These are phyloP conservation scores for Ramularia endophylla DNA, from an alignment of 2,329 filamentous ascomycete species.

Conservation along the genomic window DNA sequence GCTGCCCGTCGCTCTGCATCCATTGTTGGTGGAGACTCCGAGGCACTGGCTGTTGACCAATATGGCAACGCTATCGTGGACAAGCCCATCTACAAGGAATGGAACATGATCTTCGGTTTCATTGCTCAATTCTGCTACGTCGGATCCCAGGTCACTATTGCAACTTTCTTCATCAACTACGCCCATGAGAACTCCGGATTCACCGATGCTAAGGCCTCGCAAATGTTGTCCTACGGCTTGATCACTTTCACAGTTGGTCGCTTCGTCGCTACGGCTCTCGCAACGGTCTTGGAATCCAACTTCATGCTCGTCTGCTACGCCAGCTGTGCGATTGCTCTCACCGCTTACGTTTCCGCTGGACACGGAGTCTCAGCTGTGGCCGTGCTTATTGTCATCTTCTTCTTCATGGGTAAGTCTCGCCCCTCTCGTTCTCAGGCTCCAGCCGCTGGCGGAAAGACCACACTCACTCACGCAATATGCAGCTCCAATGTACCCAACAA, in stretches of 20 bases:
- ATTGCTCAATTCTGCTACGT: slow-evolving; percentile 31
- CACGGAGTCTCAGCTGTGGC: slow-evolving; percentile 28
- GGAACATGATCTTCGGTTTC: slow-evolving; percentile 37
- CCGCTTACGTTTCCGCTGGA: slow-evolving; percentile 30
- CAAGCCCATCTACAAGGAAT: slow-evolving; percentile 35
- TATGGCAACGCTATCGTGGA: slow-evolving; percentile 28
- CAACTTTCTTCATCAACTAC: slow-evolving; percentile 37
- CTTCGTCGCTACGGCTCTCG: slow-evolving; percentile 34
- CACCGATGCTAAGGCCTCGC: slow-evolving; percentile 27
- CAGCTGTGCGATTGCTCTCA: slow-evolving; percentile 30
- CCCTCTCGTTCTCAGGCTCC: too few relatives aligned
- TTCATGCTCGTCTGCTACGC: slow-evolving; percentile 33
- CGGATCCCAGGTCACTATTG: slow-evolving; percentile 33
- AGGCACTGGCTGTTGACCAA: slow-evolving; percentile 26
- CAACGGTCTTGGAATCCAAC: slow-evolving; percentile 32
- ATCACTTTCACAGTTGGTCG: slow-evolving; percentile 36
- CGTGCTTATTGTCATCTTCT: slow-evolving; percentile 34
- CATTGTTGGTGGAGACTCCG: slow-evolving; percentile 23
- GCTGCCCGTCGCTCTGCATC: slow-evolving; percentile 22
- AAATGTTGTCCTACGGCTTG: slow-evolving; percentile 32
- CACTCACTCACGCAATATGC: too few relatives aligned
- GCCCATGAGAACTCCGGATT: slow-evolving; percentile 30
- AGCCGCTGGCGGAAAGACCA: too few relatives aligned
- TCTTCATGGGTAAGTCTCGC: too few relatives aligned
- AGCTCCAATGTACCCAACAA: slow-evolving; percentile 35